Evolutionary conservation across 148 eudicot genomes (phyloP), one percentile per base, ranked within the genome.

Genomic region (Diospyros kaki): DNA sequence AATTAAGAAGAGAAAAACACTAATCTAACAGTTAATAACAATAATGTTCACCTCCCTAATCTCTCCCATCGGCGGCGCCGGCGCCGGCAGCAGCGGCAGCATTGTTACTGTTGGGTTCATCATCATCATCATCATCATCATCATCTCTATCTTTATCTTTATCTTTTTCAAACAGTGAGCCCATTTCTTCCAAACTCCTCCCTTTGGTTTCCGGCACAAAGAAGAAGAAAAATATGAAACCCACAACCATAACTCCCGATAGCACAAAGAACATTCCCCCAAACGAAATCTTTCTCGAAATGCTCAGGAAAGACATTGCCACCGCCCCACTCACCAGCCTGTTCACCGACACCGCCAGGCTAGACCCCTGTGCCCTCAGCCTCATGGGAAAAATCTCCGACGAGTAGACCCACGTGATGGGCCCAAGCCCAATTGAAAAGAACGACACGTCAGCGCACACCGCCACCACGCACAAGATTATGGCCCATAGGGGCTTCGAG

Each of bases 341-440:
- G 76, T 95, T 95, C 74, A 95, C 96, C 0, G 94, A 89, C 58
- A 95, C 89, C 0, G 97, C 93, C 70, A 95, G 15, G 64, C 90
- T 85, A 13, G 96, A 69, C 12, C 97, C 98, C 42, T 90, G 96
- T 6, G 98, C 98, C 70, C 98, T 84, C 15, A 95, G 79, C 81
- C 90, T 86, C 41, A 78, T 76, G 2, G 98, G 96, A 52, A 95
- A 95, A n/a, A 95, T 81, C 84, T 95, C 98, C 9, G 98, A 92
- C 2, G 97, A 86, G 88, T 95, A 95, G 8, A 92, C 98, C 98
- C 98, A 95, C 0, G 97, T 92, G 15, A 95, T 88, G 11, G 98
- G 98, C 46, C 98, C 97, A 50, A 95, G 94, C 82, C 98, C 98
- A 17, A 95, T 87, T 0, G 97, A 92, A 66, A 95, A 95, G 76